A percentile compares a stretch with the other conserved stretches of the same genome.
phyloP scores from a whole-genome alignment of 2,329 filamentous ascomycete genomes.

The Penicillium verrucosum region DNA sequence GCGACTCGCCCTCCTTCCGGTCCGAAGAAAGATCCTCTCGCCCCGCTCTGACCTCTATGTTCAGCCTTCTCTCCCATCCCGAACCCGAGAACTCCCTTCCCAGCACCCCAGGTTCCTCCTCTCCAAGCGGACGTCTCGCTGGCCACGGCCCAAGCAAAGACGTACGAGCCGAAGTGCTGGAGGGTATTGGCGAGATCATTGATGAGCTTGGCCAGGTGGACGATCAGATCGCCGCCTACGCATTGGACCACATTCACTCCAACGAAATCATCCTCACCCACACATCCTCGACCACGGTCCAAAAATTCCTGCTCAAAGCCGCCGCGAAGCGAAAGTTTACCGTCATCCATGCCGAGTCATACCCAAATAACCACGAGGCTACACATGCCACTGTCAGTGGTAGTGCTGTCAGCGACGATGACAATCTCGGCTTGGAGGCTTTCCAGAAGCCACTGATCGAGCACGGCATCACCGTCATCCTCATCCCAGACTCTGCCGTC shows the following conservation, averaged over 20 bases:
- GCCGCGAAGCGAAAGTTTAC: conserved; percentile 90
- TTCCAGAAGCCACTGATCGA: conserved; percentile 76
- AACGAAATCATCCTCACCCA: conserved; percentile 91
- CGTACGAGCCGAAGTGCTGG: conserved; percentile 83
- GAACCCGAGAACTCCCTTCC: conserved; percentile 46
- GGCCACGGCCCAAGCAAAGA: conserved; percentile 52
- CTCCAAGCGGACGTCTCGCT: conserved; percentile 33
- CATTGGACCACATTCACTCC: conserved; percentile 87
- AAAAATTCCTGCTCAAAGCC: conserved; percentile 83
- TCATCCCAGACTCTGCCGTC: conserved; percentile 78
- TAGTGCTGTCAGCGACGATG: conserved; percentile 46
- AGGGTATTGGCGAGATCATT: conserved; percentile 91
- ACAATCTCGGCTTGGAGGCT: conserved; percentile 46
- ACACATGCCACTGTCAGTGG: conserved; percentile 64
- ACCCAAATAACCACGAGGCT: conserved; percentile 64
- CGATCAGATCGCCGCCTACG: conserved; percentile 84
- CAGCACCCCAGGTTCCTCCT: conserved; percentile 35
- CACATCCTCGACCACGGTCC: conserved; percentile 79
- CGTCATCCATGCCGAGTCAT: conserved; percentile 74
- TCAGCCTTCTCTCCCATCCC: conserved; percentile 76
- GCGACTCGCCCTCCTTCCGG: conserved; percentile 27
- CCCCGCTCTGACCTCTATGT: conserved; percentile 71
- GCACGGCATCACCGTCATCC: conserved; percentile 76
- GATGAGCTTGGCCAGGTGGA: conserved; percentile 92
- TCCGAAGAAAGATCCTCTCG: conserved; percentile 44